Conservation (phyloP, 345 rosid species). For the Theobroma cacao region DNA sequence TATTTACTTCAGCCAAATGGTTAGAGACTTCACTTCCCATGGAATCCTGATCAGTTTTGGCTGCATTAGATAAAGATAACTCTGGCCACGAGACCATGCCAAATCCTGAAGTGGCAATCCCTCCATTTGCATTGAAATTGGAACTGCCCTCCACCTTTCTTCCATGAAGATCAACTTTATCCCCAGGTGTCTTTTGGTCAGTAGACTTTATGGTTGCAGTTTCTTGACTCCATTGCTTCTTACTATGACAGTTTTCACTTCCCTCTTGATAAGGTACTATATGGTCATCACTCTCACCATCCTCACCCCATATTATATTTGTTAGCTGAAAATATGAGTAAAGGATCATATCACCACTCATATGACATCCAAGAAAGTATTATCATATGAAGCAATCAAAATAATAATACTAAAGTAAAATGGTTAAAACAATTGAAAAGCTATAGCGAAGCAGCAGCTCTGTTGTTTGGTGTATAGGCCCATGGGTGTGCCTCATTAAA, state of each 20-base stretch:
- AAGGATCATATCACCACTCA: slow-evolving; percentile 14
- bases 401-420: neutral
- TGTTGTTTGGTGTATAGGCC: neutral
- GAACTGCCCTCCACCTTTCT: slow-evolving; percentile 46
- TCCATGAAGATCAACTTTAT: slow-evolving; percentile 37
- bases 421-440: neutral
- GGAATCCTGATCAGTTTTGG: slow-evolving; percentile 44
- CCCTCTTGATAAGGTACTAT: slow-evolving; percentile 65
- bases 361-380: slow-evolving; percentile 12
- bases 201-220: slow-evolving; percentile 32
- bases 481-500: neutral
- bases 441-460: neutral
- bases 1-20: slow-evolving; percentile 40
- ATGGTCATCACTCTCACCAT: slow-evolving; percentile 65
- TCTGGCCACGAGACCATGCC: slow-evolving; percentile 56
- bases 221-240: slow-evolving; percentile 52
- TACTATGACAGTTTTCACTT: slow-evolving; percentile 43
- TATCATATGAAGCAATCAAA: neutral
- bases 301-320: slow-evolving; percentile 88
- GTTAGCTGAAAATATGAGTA: slow-evolving; percentile 56
- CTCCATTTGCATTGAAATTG: slow-evolving; percentile 34
- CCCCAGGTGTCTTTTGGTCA: slow-evolving; percentile 40
- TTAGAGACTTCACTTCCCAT: slow-evolving; percentile 47
- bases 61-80: slow-evolving; percentile 41
- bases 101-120: slow-evolving; percentile 42